Percentiles rank a stretch among this genome's conserved stretches.
Evolutionary conservation across 768 basidiomycete species (phyloP).

Genomic region (Kwoniella dendrophila): DNA sequence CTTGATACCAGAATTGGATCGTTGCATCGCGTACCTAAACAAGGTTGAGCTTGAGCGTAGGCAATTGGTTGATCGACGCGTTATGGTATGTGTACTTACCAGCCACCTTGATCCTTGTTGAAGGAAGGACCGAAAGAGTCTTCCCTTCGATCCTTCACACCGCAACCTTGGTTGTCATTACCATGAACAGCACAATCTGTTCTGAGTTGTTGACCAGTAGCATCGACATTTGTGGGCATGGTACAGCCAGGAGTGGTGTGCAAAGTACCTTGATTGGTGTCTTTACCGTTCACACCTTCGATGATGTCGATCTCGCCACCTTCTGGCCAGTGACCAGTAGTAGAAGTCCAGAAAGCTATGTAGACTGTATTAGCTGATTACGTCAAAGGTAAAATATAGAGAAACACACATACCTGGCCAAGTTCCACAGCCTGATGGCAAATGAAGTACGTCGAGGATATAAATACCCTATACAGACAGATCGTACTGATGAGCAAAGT

Average conservation of each 20-base stretch:
- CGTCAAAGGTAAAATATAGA: not conserved
- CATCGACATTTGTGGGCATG: constrained; percentile 16
- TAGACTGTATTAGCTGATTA: not conserved
- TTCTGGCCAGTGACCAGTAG: constrained; percentile 31
- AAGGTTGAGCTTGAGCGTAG: not conserved
- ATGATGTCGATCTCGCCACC: constrained; percentile 57
- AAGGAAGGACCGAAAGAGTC: constrained; percentile 17
- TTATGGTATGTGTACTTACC: not conserved
- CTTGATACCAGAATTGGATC: constrained; percentile 12
- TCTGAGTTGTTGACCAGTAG: constrained; percentile 10
- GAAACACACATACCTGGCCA: constrained; percentile 5
- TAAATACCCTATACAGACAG: constrained; percentile 9
- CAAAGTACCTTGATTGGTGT: constrained; percentile 58
- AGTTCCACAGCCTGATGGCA: constrained; percentile 21
- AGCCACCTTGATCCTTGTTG: constrained; percentile 18
- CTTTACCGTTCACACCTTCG: constrained; percentile 58
- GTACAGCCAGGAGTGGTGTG: constrained; percentile 54
- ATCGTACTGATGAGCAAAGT: not conserved
- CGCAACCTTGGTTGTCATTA: constrained; percentile 12
- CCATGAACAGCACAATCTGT: constrained; percentile 8
- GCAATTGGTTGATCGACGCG: not conserved
- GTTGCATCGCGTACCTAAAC: constrained; percentile 18
- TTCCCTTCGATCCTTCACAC: constrained; percentile 10
- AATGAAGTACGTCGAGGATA: constrained; percentile 20
- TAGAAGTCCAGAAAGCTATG: constrained; percentile 21